Percentiles rank a stretch among this genome's conserved stretches.
Conservation (phyloP, 208 protist species). For the Trypanosoma congolense region DNA sequence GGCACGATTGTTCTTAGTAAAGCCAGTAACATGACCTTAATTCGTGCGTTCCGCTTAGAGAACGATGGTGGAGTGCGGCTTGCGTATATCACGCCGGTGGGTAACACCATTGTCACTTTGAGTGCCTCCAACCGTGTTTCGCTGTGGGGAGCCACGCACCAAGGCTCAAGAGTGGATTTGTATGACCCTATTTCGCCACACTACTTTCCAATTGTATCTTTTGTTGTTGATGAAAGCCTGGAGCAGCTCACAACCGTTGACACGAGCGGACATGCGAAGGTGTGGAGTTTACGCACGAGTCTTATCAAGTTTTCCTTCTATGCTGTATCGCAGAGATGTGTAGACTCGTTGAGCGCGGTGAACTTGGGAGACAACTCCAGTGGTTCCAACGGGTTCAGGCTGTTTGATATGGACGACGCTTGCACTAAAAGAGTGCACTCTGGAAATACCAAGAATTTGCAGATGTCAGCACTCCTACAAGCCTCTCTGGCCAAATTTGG, state of each 20-base stretch:
- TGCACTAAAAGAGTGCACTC: constrained; percentile 6
- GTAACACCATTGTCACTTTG: constrained; percentile 22
- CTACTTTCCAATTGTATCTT: constrained; percentile 47
- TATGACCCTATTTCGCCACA: constrained; percentile 70
- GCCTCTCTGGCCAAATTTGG: constrained; percentile 35
- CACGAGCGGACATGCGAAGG: constrained; percentile 63
- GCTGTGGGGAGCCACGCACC: constrained; percentile 30
- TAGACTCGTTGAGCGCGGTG: constrained; percentile 17
- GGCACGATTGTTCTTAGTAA: constrained; percentile 21
- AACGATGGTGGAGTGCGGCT: constrained; percentile 18
- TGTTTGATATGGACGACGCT: constrained; percentile 19
- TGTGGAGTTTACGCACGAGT: constrained; percentile 54
- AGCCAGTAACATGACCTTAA: constrained; percentile 3
- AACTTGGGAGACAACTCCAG: constrained; percentile 7
- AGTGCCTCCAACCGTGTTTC: constrained; percentile 28
- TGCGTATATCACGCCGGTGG: constrained; percentile 23
- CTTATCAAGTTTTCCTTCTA: constrained; percentile 63
- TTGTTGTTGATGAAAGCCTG: constrained; percentile 54
- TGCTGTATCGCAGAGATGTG: constrained; percentile 29
- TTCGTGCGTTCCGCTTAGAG: constrained; percentile 19
- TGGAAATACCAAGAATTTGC: neutral
- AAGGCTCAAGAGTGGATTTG: constrained; percentile 43
- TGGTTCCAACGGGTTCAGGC: constrained; percentile 12
- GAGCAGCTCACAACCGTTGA: constrained; percentile 69
- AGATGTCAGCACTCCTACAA: constrained; percentile 17